Evolutionary conservation across 2,329 filamentous ascomycete genomes (phyloP), one percentile per base, ranked within the genome.

Genomic region (Aureobasidium sp.): DNA sequence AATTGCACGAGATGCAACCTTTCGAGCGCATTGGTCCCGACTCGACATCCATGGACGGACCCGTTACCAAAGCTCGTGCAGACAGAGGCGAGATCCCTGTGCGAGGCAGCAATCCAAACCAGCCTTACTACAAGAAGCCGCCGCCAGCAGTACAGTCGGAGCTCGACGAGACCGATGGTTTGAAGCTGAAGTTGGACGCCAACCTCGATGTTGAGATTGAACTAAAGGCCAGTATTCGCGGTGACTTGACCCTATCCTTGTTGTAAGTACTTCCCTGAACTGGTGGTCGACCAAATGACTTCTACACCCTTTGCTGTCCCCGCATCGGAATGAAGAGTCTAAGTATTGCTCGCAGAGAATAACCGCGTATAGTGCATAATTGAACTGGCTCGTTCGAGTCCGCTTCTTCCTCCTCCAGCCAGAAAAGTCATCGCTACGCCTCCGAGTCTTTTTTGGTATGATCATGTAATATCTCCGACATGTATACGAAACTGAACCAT

Each of bases 191-290:
- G 41, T 77, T 94, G 26, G 90, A 92, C 71, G 77, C 91, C 61
- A 92, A 92, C 74, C 79, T 94, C 63, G 90, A 94, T 67, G 82
- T 94, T 55, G 90, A 94, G 74, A 89, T 94, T 65, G 87, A 91
- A 69, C 81, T 94, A 65, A 94, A 94, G 80, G 90, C 90, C 24
- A 87, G 87, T 74, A 92, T 94, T 67, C 86, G 92, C 69, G 91
- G 91, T 71, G 91, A 95, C 77, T 76, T 95, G 66, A 92, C 89
- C 37, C 75, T 94, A 66, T 87, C 86, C 66, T 80, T 94, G 70
- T 84, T 88, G 88, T 90, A 82, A 79, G 84, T 86, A 43, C 37
- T 29, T 29, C n/a, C 6, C 47, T 29, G 7, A 26, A 26, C 13
- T 15, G 17, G 26, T 17, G 27, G 8, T n/a, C 2, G 7, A 51